Conservation (phyloP, 495 filamentous ascomycete species). For the Trichoderma erinaceum region DNA sequence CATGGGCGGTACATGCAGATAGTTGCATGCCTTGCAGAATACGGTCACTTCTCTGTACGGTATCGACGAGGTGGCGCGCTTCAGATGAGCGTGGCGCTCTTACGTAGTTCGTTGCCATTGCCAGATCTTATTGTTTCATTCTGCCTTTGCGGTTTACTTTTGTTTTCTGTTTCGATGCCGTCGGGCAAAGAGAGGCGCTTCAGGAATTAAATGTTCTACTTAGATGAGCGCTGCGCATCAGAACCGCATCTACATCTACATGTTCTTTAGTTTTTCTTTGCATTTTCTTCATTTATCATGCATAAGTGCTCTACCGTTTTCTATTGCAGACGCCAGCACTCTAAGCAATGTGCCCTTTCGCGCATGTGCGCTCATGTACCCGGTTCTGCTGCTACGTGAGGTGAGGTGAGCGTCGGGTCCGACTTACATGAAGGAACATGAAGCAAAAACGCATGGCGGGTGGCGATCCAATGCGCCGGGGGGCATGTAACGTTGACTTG, state of each 20-base stretch:
- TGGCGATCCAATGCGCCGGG: background rate
- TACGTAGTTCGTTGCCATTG: no score
- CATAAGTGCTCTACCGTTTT: background rate
- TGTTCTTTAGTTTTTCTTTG: no score
- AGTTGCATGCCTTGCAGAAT: background rate
- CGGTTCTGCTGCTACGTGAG: slow-evolving; percentile 1
- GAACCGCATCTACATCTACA: background rate
- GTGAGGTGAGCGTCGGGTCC: background rate
- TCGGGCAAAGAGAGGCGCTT: background rate
- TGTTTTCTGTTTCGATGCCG: background rate
- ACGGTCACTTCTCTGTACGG: background rate
- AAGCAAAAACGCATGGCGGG: background rate
- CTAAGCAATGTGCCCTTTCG: background rate
- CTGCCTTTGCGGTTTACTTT: no score
- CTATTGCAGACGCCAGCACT: background rate
- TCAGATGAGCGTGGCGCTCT: no score
- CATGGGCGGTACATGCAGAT: slow-evolving; percentile 6
- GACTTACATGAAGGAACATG: background rate
- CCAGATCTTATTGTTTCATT: no score
- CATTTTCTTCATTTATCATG: background rate
- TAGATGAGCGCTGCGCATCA: background rate
- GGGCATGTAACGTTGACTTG: slow-evolving; percentile 9
- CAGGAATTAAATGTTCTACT: background rate
- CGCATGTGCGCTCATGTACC: background rate
- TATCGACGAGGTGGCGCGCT: background rate